These are phyloP conservation scores for Brachypodium distachyon DNA, from an alignment of 202 grass and related monocot genomes.

Conservation along the genomic window DNA sequence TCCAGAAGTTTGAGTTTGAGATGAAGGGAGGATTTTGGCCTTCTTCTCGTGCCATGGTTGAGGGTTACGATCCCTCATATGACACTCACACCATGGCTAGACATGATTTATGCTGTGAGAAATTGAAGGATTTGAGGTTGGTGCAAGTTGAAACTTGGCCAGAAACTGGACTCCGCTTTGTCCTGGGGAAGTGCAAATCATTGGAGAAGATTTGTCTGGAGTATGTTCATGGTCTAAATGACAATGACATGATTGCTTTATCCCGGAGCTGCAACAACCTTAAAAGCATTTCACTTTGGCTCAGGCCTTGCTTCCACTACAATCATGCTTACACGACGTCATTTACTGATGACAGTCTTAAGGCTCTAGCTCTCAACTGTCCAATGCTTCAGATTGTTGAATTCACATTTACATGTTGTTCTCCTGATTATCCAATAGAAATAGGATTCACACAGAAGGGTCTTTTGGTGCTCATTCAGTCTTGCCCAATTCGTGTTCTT, in stretches of 20 bases:
- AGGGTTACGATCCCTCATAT: not conserved
- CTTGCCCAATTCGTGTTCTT: not conserved
- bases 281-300: not conserved
- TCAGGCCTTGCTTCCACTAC: not conserved
- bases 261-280: not conserved
- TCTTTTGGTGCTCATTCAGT: not conserved
- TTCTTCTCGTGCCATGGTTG: not conserved
- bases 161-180: not conserved
- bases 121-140: not conserved
- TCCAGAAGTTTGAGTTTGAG: conserved; percentile 5
- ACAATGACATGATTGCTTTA: not conserved
- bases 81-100: not conserved
- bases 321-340: not conserved
- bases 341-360: not conserved
- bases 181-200: not conserved
- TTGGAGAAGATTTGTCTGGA: not conserved
- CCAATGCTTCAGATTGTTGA: not conserved
- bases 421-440: not conserved
- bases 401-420: not conserved
- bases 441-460: not conserved
- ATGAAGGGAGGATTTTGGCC: not conserved
- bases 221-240: not conserved
- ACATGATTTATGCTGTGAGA: not conserved
- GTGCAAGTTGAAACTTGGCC: not conserved
- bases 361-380: not conserved